These are phyloP conservation scores for Phlebiopsis flavidoalba DNA, from an alignment of 768 basidiomycete genomes.

Conservation along the genomic window DNA sequence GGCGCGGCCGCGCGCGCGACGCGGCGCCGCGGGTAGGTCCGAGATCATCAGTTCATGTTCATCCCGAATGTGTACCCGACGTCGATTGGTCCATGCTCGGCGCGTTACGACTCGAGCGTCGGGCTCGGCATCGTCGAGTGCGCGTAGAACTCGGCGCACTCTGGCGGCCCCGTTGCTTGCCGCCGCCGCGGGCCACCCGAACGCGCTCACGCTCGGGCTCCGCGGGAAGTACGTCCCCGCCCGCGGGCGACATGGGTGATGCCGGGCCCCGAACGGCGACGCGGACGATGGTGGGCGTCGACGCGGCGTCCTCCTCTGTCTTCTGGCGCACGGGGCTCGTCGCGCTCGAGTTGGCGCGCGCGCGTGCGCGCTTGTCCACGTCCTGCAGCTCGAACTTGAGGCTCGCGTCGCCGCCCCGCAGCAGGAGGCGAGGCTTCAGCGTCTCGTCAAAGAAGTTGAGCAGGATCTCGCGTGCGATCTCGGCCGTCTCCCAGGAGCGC, in stretches of 20 bases:
- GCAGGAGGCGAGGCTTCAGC: constrained; percentile 11
- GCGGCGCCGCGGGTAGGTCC: constrained; percentile 18
- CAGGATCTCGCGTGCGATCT: constrained; percentile 20
- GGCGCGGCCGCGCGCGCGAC: constrained; percentile 8
- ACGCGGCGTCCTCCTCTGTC: background rate
- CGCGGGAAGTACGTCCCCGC: constrained; percentile 4
- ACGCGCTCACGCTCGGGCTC: background rate
- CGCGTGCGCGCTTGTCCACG: constrained; percentile 10
- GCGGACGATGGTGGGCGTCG: background rate
- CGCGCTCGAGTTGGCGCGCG: background rate
- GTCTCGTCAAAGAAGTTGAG: constrained; percentile 23
- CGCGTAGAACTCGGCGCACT: background rate
- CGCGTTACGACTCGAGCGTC: constrained; percentile 3
- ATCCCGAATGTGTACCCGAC: constrained; percentile 16
- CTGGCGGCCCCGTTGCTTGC: too few relatives aligned
- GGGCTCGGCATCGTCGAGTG: constrained; percentile 13
- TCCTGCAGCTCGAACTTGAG: constrained; percentile 11
- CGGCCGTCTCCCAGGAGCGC: constrained; percentile 48
- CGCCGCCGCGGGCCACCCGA: constrained; percentile 6
- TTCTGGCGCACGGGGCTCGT: background rate
- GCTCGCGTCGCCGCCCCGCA: constrained; percentile 14
- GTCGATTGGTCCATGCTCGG: constrained; percentile 15
- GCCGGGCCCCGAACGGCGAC: background rate
- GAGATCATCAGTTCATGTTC: constrained; percentile 37
- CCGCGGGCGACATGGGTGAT: background rate